phyloP scores from a whole-genome alignment of 2,329 filamentous ascomycete species.

The Trichophyton benhamiae region DNA sequence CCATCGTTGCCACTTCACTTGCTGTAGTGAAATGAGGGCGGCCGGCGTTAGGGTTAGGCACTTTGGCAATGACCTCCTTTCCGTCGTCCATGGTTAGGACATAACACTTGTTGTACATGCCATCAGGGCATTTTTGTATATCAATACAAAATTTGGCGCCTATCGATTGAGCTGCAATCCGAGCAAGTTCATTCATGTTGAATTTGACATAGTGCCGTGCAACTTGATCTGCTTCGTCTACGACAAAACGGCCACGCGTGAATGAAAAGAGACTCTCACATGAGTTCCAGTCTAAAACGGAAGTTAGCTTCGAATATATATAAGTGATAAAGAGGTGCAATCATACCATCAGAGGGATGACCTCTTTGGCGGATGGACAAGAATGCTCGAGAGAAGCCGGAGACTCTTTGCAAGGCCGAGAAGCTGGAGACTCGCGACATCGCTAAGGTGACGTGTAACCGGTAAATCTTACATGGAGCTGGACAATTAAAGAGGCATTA shows the following conservation, averaged over 20 bases:
- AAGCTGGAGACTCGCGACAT: no score
- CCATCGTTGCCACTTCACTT: conserved; percentile 29
- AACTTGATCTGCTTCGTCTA: conserved; percentile 3
- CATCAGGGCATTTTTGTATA: conserved; percentile 8
- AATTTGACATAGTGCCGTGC: conserved; percentile 15
- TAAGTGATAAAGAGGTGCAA: no score
- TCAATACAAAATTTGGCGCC: conserved; percentile 14
- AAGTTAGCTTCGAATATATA: no score
- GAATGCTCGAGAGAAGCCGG: no score
- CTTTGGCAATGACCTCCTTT: conserved; percentile 8
- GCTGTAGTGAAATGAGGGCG: conserved; percentile 16
- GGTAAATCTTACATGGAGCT: no score
- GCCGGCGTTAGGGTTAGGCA: conserved; percentile 10
- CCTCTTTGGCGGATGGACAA: no score
- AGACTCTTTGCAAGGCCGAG: no score
- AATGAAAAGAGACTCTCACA: conserved; percentile 3
- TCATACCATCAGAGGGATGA: no score
- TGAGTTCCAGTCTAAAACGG: background rate
- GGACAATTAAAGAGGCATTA: no score
- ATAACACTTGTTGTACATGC: conserved; percentile 15
- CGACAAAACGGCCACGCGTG: conserved; percentile 9
- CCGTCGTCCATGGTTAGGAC: conserved; percentile 14
- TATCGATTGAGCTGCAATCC: conserved; percentile 20
- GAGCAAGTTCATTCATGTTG: conserved; percentile 24
- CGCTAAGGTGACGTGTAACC: no score